Evolutionary conservation across 2,329 filamentous ascomycete genomes (phyloP).

Genomic region (Rasamsonia emersonii): DNA sequence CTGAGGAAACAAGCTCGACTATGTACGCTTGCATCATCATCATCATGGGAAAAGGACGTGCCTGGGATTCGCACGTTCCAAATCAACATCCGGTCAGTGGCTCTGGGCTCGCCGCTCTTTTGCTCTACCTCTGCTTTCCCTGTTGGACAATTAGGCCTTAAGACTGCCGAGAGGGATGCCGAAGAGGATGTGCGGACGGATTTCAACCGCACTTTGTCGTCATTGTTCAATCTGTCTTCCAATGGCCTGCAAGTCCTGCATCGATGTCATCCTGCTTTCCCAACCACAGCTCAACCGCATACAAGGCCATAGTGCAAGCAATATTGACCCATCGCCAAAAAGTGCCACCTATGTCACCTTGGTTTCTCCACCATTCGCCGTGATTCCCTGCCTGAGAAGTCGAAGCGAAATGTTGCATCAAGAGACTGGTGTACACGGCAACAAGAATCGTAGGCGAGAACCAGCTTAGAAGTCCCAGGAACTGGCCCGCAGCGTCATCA

Average conservation of each 20-base stretch:
- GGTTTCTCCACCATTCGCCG: slow-evolving; percentile 72
- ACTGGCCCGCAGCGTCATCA: slow-evolving; percentile 67
- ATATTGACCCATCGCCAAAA: slow-evolving; percentile 92
- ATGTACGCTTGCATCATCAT: too few species aligned
- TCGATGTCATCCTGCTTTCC: slow-evolving; percentile 66
- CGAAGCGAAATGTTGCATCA: slow-evolving; percentile 91
- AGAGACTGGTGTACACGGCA: slow-evolving; percentile 87
- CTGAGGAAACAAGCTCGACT: too few species aligned
- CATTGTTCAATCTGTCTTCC: slow-evolving; percentile 79
- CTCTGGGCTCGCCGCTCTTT: too few species aligned
- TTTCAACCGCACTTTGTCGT: too few species aligned
- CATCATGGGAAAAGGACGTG: too few species aligned
- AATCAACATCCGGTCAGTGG: too few species aligned
- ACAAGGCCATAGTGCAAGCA: slow-evolving; percentile 77
- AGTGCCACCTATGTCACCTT: slow-evolving; percentile 76
- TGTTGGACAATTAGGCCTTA: too few species aligned
- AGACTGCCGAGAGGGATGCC: too few species aligned
- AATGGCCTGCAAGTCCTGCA: slow-evolving; percentile 64
- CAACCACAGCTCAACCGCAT: slow-evolving; percentile 82
- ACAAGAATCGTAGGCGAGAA: slow-evolving; percentile 93
- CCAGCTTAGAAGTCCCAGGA: slow-evolving; percentile 79
- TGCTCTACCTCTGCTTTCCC: too few species aligned
- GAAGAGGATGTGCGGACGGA: too few species aligned
- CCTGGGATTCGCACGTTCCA: too few species aligned
- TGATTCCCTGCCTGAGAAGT: slow-evolving; percentile 52